Percentiles rank a stretch among this genome's conserved stretches.
phyloP scores from a whole-genome alignment of 805 yeast genomes.

The Teunomyces panamensis region DNA sequence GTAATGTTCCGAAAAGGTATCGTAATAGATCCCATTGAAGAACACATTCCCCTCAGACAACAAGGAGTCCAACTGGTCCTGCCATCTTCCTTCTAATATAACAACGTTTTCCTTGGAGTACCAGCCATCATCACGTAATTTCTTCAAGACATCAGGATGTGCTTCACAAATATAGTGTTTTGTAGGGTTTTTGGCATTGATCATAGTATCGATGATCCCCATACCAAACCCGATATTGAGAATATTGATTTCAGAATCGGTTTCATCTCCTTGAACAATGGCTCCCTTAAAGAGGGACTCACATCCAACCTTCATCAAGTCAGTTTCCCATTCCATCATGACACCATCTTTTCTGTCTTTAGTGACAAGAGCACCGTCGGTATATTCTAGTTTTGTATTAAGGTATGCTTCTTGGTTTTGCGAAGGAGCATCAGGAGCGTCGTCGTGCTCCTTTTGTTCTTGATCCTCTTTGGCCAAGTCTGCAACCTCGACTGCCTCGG shows the following conservation, averaged over 20 bases:
- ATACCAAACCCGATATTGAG: slow-evolving; percentile 93
- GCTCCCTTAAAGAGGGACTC: slow-evolving; percentile 59
- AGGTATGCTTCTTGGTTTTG: slow-evolving; percentile 63
- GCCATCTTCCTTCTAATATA: slow-evolving; percentile 89
- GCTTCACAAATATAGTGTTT: slow-evolving; percentile 91
- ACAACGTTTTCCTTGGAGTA: slow-evolving; percentile 67
- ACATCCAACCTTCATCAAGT: slow-evolving; percentile 78
- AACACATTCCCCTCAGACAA: slow-evolving; percentile 61
- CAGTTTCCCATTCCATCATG: slow-evolving; percentile 96
- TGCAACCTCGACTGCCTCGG: slow-evolving; percentile 5
- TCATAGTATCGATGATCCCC: slow-evolving; percentile 89
- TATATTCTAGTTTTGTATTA: slow-evolving; percentile 63
- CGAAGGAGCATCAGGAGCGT: slow-evolving; percentile 48
- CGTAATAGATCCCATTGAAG: slow-evolving; percentile 90
- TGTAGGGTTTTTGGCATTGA: slow-evolving; percentile 48
- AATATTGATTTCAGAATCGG: slow-evolving; percentile 46
- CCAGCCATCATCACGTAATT: slow-evolving; percentile 79
- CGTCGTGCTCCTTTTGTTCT: slow-evolving; percentile 5
- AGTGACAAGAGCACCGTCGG: slow-evolving; percentile 68
- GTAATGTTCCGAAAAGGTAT: slow-evolving; percentile 91
- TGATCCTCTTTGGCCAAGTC: not conserved
- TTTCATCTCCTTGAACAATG: slow-evolving; percentile 24
- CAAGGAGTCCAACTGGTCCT: slow-evolving; percentile 67
- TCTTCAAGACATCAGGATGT: slow-evolving; percentile 81
- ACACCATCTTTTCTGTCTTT: slow-evolving; percentile 79